phyloP scores from a whole-genome alignment of 768 basidiomycete species.

The Zangia roseola region DNA sequence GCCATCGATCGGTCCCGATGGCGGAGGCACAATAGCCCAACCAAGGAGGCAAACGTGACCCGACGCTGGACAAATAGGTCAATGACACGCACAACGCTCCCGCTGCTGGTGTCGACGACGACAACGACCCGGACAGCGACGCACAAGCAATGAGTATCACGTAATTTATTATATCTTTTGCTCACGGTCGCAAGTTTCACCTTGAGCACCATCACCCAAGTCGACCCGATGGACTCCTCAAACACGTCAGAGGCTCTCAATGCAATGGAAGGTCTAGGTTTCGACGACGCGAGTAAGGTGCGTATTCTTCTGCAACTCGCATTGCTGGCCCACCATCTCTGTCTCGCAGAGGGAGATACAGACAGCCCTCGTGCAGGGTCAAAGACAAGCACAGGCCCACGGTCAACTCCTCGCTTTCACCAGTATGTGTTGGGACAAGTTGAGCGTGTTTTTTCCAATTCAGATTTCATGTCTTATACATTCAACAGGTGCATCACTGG shows the following conservation, averaged over 20 bases:
- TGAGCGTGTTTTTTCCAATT: constrained; percentile 27
- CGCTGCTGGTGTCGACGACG: constrained; percentile 12
- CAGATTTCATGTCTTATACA: constrained; percentile 5
- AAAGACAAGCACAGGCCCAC: constrained; percentile 79
- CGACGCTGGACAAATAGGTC: constrained; percentile 1
- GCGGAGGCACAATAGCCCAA: background rate
- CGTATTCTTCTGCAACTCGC: constrained; percentile 6
- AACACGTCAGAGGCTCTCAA: constrained; percentile 22
- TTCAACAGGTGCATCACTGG: constrained; percentile 72
- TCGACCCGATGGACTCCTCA: constrained; percentile 21
- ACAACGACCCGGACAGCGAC: background rate
- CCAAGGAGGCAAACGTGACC: constrained; percentile 1
- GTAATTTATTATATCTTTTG: constrained; percentile 25
- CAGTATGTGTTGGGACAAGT: constrained; percentile 93
- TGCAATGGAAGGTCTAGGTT: constrained; percentile 42
- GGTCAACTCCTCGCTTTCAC: constrained; percentile 75
- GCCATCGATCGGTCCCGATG: constrained; percentile 11
- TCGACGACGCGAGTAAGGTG: constrained; percentile 80
- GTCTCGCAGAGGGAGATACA: constrained; percentile 73
- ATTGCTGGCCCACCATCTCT: background rate
- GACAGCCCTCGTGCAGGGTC: constrained; percentile 74
- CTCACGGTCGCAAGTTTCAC: constrained; percentile 17
- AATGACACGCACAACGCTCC: constrained; percentile 1
- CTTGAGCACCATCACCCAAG: constrained; percentile 3
- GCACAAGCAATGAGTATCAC: constrained; percentile 8